phyloP scores from a whole-genome alignment of 2,329 filamentous ascomycete genomes.

The Dactylonectria estremocensis region DNA sequence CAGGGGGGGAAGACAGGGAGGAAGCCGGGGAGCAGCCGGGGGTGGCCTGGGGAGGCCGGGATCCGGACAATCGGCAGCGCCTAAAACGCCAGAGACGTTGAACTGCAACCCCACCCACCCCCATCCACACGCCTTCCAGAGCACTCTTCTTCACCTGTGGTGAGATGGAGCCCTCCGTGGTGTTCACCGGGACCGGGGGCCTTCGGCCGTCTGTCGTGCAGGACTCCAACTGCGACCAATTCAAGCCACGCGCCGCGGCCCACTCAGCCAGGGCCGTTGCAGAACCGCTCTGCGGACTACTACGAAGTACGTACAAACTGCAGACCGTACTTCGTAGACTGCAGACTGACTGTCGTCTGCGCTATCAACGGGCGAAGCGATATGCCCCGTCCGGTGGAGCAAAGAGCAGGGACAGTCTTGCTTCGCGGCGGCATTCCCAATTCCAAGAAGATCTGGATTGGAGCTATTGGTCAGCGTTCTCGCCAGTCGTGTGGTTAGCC shows the following conservation, averaged over 20 bases:
- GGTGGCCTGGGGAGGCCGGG: slow-evolving; percentile 18
- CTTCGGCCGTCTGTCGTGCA: slow-evolving; percentile 22
- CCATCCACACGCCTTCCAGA: slow-evolving; percentile 7
- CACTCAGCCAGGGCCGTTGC: slow-evolving; percentile 8
- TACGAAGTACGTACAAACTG: too few species aligned
- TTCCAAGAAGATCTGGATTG: neutral
- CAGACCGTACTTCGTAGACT: neutral
- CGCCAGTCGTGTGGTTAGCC: neutral
- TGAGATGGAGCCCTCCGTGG: neutral
- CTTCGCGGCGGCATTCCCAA: neutral
- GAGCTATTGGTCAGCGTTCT: neutral
- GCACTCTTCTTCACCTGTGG: neutral
- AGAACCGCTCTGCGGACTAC: neutral
- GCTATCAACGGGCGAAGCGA: slow-evolving; percentile 15
- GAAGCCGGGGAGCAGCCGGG: slow-evolving; percentile 13
- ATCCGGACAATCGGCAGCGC: slow-evolving; percentile 13
- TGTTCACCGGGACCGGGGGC: neutral
- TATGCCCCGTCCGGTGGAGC: slow-evolving; percentile 15
- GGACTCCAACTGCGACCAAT: slow-evolving; percentile 6
- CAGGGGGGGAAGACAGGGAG: neutral
- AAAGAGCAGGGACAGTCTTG: neutral
- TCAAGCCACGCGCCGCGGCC: slow-evolving; percentile 2
- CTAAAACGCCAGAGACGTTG: slow-evolving; percentile 21
- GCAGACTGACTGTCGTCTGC: neutral
- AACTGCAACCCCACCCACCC: slow-evolving; percentile 25